phyloP scores from a whole-genome alignment of 1,284 basidiomycete species.

The Wolfiporia cocos region DNA sequence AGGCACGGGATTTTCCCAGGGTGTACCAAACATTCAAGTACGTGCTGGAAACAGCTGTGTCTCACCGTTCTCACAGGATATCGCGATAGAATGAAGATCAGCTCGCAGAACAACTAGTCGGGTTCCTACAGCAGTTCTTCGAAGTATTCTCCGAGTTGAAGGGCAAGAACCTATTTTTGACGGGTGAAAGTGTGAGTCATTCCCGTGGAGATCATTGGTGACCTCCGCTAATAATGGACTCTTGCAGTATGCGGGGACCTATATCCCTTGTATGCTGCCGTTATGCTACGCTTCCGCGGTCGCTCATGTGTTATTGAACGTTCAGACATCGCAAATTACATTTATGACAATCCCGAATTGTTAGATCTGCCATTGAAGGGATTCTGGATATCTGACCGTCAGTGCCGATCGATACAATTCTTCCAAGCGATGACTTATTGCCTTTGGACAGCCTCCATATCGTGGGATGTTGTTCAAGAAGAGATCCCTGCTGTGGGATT shows the following conservation, averaged over 20 bases:
- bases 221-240: not conserved
- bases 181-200: conserved; percentile 63
- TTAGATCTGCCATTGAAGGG: conserved; percentile 59
- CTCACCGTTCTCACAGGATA: not conserved
- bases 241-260: conserved; percentile 51
- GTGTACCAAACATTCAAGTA: conserved; percentile 58
- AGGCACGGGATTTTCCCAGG: conserved; percentile 77
- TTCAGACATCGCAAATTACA: conserved; percentile 67
- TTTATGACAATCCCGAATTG: conserved; percentile 48
- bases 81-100: conserved; percentile 54
- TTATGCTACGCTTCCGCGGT: conserved; percentile 2
- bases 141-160: conserved; percentile 67
- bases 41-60: conserved; percentile 8
- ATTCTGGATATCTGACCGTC: conserved; percentile 69
- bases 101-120: conserved; percentile 55
- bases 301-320: not conserved
- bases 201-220: too few relatives aligned
- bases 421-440: not conserved
- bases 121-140: conserved; percentile 72
- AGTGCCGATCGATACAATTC: conserved; percentile 15
- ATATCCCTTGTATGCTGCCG: conserved; percentile 43
- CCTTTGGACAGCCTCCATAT: conserved; percentile 38
- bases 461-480: conserved; percentile 53
- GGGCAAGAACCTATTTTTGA: conserved; percentile 60
- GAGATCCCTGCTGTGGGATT: conserved; percentile 67